Percentiles rank a stretch among this genome's conserved stretches.
Evolutionary conservation across 306 rosid genomes (phyloP).

Genomic region (Hippophae gyantsensis): DNA sequence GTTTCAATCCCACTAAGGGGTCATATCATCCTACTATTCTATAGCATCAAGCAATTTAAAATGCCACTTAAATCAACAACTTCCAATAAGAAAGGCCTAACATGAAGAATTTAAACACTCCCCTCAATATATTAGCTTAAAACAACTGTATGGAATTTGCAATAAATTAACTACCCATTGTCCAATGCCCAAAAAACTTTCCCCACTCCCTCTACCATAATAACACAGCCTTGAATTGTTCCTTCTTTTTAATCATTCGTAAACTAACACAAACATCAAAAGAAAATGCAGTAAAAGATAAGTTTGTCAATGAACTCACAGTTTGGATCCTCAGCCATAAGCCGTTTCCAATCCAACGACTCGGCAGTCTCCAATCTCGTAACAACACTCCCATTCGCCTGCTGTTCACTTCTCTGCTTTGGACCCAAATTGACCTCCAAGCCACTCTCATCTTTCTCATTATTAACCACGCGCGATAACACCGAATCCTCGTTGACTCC

Average conservation of each 20-base stretch:
- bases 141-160: no score
- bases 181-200: no score
- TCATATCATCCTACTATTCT: no score
- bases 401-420: conserved; percentile 35
- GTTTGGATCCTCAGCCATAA: conserved; percentile 83
- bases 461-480: conserved; percentile 23
- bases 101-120: no score
- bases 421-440: conserved; percentile 27
- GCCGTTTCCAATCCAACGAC: conserved; percentile 84
- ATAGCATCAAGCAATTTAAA: no score
- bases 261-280: not conserved
- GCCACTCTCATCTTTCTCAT: conserved; percentile 24
- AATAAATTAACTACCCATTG: no score
- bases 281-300: conserved; percentile 9
- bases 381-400: conserved; percentile 26
- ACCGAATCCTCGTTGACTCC: conserved; percentile 19
- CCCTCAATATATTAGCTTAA: no score
- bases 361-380: conserved; percentile 39
- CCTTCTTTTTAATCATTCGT: not conserved
- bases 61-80: no score
- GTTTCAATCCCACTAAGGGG: no score
- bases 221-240: not conserved
- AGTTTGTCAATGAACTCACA: conserved; percentile 40
- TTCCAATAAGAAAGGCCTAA: no score
- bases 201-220: no score